Conservation (phyloP, 352 stramenopile genomes). For the Globisporangium uncinulatum region DNA sequence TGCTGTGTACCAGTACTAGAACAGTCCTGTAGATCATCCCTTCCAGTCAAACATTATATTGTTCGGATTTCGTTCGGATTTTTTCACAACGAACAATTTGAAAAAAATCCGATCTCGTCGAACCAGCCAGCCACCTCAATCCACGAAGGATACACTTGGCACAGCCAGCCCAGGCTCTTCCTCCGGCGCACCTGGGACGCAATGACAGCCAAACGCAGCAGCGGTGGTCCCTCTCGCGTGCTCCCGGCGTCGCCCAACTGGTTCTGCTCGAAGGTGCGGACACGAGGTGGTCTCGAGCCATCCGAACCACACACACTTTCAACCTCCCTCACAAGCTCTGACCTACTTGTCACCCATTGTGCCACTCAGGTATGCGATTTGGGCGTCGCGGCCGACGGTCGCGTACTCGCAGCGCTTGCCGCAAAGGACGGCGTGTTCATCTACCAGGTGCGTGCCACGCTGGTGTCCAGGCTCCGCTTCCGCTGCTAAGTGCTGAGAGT, state of each 20-base stretch:
- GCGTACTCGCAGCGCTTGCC: slow-evolving; percentile 47
- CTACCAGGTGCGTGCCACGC: slow-evolving; percentile 37
- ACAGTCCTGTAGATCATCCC: too few species aligned
- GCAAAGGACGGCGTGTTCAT: slow-evolving; percentile 57
- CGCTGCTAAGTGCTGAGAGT: neutral
- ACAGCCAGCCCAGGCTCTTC: too few species aligned
- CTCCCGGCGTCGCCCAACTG: slow-evolving; percentile 68
- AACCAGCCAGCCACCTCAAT: too few species aligned
- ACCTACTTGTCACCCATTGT: neutral
- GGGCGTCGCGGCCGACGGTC: slow-evolving; percentile 24
- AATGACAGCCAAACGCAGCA: slow-evolving; percentile 15
- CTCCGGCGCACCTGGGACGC: too few species aligned
- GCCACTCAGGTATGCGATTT: slow-evolving; percentile 57
- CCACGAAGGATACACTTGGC: too few species aligned
- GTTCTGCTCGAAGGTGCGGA: slow-evolving; percentile 64
- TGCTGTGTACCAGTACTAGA: too few species aligned
- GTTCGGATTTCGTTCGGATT: too few species aligned
- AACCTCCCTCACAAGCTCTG: neutral
- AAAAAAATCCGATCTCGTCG: too few species aligned
- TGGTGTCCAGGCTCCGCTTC: neutral
- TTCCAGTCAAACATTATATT: too few species aligned
- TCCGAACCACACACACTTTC: neutral
- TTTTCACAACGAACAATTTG: too few species aligned
- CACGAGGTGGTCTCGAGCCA: neutral
- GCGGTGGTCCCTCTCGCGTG: slow-evolving; percentile 32